Conservation (phyloP, 805 yeast species). For the Sugiyamaella qingdaonensis region DNA sequence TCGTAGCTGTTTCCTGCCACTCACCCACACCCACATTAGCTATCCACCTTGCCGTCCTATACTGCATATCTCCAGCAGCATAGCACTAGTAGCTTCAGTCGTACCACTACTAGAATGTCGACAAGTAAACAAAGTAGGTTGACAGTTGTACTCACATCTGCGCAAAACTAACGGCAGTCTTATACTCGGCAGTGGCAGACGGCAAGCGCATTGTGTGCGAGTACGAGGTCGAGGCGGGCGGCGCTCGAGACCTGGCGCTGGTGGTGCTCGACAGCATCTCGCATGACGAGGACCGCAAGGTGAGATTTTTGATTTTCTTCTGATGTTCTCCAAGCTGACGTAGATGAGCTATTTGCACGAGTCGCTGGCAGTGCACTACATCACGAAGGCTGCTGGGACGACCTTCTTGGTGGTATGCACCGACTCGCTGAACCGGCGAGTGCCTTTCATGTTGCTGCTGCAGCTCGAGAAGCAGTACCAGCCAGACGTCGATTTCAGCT, state of each 20-base stretch:
- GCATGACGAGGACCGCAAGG: slow-evolving; percentile 27
- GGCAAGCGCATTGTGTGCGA: slow-evolving; percentile 15
- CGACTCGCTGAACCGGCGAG: slow-evolving; percentile 19
- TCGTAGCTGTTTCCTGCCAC: neutral
- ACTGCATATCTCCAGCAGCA: neutral
- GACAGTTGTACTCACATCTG: neutral
- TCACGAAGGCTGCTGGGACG: slow-evolving; percentile 28
- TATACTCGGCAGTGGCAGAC: slow-evolving; percentile 18
- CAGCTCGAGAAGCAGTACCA: slow-evolving; percentile 19
- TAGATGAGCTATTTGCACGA: slow-evolving; percentile 31
- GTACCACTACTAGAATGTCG: neutral
- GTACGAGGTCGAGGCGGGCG: slow-evolving; percentile 13
- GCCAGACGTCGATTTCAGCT: neutral
- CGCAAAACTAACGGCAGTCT: slow-evolving; percentile 8
- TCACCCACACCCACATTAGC: neutral
- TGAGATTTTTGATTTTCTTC: neutral
- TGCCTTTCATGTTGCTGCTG: slow-evolving; percentile 24
- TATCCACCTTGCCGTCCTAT: no score
- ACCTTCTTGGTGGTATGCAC: slow-evolving; percentile 28
- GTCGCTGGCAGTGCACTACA: slow-evolving; percentile 30
- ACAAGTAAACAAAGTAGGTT: slow-evolving; percentile 1
- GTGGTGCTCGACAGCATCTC: slow-evolving; percentile 23
- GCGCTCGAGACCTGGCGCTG: slow-evolving; percentile 17
- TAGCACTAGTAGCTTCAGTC: no score
- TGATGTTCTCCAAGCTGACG: slow-evolving; percentile 7